These are phyloP conservation scores for Brettanomyces anomalus DNA, from an alignment of 805 yeast species.

Conservation along the genomic window DNA sequence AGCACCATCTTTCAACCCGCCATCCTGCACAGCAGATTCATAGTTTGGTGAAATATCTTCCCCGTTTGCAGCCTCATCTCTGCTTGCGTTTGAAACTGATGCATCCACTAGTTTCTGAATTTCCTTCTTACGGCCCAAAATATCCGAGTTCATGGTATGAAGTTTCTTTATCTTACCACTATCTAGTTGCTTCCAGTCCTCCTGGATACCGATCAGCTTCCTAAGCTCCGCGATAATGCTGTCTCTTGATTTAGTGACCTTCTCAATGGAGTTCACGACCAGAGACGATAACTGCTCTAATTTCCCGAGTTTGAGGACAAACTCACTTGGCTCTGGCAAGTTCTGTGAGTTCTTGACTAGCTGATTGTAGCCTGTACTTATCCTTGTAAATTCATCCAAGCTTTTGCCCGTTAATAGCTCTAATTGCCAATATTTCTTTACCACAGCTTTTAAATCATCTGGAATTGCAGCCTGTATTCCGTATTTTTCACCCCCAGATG, in stretches of 20 bases:
- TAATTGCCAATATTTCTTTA: conserved; percentile 2
- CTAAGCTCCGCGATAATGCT: conserved; percentile 18
- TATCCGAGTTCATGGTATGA: conserved; percentile 9
- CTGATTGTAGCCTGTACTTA: conserved; percentile 1
- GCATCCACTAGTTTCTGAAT: conserved; percentile 15
- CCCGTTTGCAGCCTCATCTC: not conserved
- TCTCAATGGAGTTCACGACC: not conserved
- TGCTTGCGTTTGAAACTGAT: too few relatives aligned
- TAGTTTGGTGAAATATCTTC: conserved; percentile 2
- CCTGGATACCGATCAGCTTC: conserved; percentile 20
- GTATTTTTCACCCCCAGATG: not conserved
- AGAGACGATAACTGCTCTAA: not conserved
- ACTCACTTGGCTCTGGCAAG: conserved; percentile 3
- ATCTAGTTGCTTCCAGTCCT: conserved; percentile 24
- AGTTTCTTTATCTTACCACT: conserved; percentile 14
- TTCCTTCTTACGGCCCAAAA: conserved; percentile 16
- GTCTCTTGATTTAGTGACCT: conserved; percentile 8
- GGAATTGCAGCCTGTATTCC: conserved; percentile 3
- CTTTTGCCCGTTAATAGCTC: not conserved
- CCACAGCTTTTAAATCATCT: conserved; percentile 2
- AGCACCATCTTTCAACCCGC: conserved; percentile 1
- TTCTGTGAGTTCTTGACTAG: not conserved
- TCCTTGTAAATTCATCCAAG: conserved; percentile 4
- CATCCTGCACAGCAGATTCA: not conserved
- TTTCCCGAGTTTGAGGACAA: not conserved